These are phyloP conservation scores for Kickxella alabastrina DNA, from an alignment of 192 early-diverging fungal species.

Conservation along the genomic window DNA sequence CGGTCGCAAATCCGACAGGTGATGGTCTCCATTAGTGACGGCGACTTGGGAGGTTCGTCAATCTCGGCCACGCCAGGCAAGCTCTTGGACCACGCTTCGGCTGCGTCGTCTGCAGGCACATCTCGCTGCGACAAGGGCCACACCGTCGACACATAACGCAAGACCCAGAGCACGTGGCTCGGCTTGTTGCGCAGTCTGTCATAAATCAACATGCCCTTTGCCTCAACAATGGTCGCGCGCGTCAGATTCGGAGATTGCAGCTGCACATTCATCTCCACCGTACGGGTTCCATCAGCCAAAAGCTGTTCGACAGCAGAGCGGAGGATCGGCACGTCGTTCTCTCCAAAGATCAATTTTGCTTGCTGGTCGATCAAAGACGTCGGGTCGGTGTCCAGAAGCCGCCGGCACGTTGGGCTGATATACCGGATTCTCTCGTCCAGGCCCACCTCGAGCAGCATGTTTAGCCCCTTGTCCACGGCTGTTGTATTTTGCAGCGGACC, in stretches of 20 bases:
- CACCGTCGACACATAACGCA: conserved; percentile 12
- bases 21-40: conserved; percentile 21
- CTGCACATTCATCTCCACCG: conserved; percentile 29
- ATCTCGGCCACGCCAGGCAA: conserved; percentile 4
- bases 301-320: conserved; percentile 43
- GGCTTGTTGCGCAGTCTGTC: conserved; percentile 15
- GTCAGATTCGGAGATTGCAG: conserved; percentile 17
- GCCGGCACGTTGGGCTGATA: conserved; percentile 35
- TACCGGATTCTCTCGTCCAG: conserved; percentile 43
- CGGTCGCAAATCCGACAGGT: conserved; percentile 46
- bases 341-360: conserved; percentile 21
- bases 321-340: conserved; percentile 12
- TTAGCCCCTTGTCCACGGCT: conserved; percentile 26
- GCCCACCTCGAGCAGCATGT: conserved; percentile 33
- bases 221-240: conserved; percentile 14
- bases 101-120: not conserved
- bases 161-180: conserved; percentile 46
- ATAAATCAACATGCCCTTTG: conserved; percentile 47
- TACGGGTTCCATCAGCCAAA: conserved; percentile 30
- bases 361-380: conserved; percentile 25
- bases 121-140: not conserved
- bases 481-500: conserved; percentile 2
- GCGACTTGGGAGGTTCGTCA: not conserved
- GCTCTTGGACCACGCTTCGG: not conserved
- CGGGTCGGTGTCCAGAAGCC: conserved; percentile 20